Evolutionary conservation across 352 stramenopile genomes (phyloP).

Genomic region (Phytopythium kandeliae): DNA sequence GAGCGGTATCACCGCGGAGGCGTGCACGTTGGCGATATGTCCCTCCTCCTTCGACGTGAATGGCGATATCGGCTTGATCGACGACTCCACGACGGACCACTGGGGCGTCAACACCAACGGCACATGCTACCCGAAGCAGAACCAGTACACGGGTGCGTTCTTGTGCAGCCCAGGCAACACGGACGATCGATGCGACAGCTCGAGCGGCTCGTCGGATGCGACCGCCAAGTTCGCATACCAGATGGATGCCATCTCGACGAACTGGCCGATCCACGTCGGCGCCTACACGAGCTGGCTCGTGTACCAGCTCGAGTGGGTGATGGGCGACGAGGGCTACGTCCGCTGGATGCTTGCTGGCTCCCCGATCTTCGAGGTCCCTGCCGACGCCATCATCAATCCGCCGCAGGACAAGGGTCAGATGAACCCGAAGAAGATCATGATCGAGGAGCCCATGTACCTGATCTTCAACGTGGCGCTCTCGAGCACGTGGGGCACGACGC

Average conservation of each 20-base stretch:
- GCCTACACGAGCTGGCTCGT: constrained; percentile 81
- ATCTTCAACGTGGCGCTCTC: constrained; percentile 90
- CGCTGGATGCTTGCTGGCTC: constrained; percentile 77
- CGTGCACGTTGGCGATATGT: constrained; percentile 31
- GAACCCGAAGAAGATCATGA: constrained; percentile 87
- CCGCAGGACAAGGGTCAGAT: constrained; percentile 40
- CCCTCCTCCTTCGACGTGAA: constrained; percentile 50
- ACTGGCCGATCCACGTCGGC: constrained; percentile 75
- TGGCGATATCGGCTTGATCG: constrained; percentile 32
- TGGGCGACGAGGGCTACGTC: constrained; percentile 39
- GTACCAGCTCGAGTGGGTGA: constrained; percentile 78
- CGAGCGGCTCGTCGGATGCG: constrained; percentile 1
- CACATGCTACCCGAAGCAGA: constrained; percentile 52
- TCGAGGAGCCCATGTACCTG: constrained; percentile 92
- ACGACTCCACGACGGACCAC: constrained; percentile 15
- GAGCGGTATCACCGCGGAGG: constrained; percentile 41
- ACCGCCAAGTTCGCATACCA: constrained; percentile 56
- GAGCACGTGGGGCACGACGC: constrained; percentile 62
- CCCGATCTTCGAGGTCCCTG: constrained; percentile 86
- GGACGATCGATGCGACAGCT: constrained; percentile 19
- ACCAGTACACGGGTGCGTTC: constrained; percentile 51
- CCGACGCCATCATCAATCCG: constrained; percentile 39
- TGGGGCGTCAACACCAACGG: constrained; percentile 62
- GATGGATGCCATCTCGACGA: constrained; percentile 92
- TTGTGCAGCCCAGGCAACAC: constrained; percentile 53